Base-by-base conservation (phyloP, 1,284 basidiomycete genomes). In the Trichosporon coremiiforme region DNA sequence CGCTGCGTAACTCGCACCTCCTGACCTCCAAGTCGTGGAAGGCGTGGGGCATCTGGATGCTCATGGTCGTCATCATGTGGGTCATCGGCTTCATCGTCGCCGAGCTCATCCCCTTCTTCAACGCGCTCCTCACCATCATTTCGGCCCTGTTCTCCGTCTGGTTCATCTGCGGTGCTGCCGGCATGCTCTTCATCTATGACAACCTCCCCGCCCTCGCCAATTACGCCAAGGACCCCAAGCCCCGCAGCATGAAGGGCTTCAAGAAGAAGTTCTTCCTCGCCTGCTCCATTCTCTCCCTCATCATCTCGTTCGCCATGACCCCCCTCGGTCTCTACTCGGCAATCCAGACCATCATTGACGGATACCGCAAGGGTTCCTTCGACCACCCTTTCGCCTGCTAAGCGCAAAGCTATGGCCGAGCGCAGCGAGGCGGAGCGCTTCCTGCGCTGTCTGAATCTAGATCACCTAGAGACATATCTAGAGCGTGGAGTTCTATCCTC, bases 41-140 rank as follows among this genome's bases (percentile, higher is more conserved):
- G 68, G 77, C 79, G 1, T 75, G 75, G 70, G 38, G 74, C 5
- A 65, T 67, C 55, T 82, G 80, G 80, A 77, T 81, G 50, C 71
- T 62, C n/a, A 76, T 79, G 64, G 77, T 80, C 66, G 33, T 71
- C 6, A 67, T 76, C 64, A 73, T 80, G 55, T 82, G 81, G 81
- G 73, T 76, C 64, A 69, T 76, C 63, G 81, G 76, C 12, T 82
- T 79, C 71, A 67, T 81, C 68, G 70, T 81, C 66, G 75, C 78
- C 33, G 76, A 80, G 67, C 73, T 80, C 65, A 79, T 81, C 50
- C 79, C 79, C 29, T 81, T 81, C 75, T 82, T 82, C 78, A 82
- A 81, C 73, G 73, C 79, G 60, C 77, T 82, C 66, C 71, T 82
- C 31, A 80, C 79, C 36, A 79, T 82, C 69, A 75, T 81, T 63